Evolutionary conservation across 306 rosid genomes (phyloP), one percentile per base, ranked within the genome.

Genomic region (Hippophae rhamnoides): DNA sequence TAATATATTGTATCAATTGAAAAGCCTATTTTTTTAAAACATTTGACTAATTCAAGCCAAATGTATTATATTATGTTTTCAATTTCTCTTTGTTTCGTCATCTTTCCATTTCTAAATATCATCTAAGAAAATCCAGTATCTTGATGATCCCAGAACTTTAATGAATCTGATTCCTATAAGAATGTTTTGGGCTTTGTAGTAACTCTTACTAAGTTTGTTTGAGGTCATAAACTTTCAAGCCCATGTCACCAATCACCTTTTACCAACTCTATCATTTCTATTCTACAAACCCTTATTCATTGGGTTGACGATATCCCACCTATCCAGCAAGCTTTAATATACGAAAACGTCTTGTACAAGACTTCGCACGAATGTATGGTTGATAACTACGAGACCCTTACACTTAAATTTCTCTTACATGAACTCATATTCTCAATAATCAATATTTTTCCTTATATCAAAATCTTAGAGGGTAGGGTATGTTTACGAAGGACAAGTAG

Each of bases 241-340:
- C 78, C 84, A 1, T 83, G 87, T 62, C 86, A 70, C 71, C 63
- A 70, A 8, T 88, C 96, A 6, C 60, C 73, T 13, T 41, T 76
- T 12, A 14, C 45, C 38, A 58, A 54, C 66, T 6, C 81, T 63
- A 42, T 92, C 31, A 60, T 83, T 9, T 72, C 88, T 2, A 60
- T 80, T 6, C 78, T 92, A 42, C 74, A 78, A 51, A 79, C 98
- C 79, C 83, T 88, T 52, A 69, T 49, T 52, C 76, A 8, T 8
- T 81, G 87, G 95, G 51, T 86, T 58, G 96, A 85, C 26, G 88
- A 87, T 63, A 88, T 86, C 45, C 98, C 95, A 6, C 98, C 95
- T 0, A 43, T 65, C 7, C 88, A 73, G 54, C 95, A 79, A 53
- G 60, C 95, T 53, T 81, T 81, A n/a, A 81, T 96, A 1, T 92